Percentiles rank a stretch among this genome's conserved stretches.
These are phyloP conservation scores for Nannochloropsis granulata DNA, from an alignment of 108 stramenopile species.

Conservation along the genomic window DNA sequence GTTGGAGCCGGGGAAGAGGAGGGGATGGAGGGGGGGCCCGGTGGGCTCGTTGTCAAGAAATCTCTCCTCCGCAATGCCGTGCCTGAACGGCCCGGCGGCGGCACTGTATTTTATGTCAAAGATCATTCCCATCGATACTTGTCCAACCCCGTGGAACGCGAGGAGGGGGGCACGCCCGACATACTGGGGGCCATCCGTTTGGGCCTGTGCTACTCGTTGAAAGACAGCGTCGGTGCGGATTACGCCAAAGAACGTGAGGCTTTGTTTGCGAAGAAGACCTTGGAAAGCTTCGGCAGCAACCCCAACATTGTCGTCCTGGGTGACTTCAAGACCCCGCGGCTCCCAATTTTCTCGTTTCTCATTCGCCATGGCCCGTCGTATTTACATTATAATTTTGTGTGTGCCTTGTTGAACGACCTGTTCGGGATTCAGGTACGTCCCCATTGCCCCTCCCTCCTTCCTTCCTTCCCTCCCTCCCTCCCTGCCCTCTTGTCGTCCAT, in stretches of 20 bases:
- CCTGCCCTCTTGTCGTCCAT: not conserved
- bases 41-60: constrained; percentile 35
- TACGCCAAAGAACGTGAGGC: constrained; percentile 10
- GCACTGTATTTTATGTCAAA: constrained; percentile 94
- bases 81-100: constrained; percentile 49
- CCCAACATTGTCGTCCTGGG: constrained; percentile 29
- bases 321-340: constrained; percentile 25
- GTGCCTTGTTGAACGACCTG: constrained; percentile 85
- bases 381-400: constrained; percentile 93
- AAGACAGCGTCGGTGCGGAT: constrained; percentile 23
- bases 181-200: constrained; percentile 69
- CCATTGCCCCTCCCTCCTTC: not conserved
- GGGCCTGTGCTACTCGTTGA: constrained; percentile 64
- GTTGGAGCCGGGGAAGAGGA: no score
- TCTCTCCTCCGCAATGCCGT: constrained; percentile 9
- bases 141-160: constrained; percentile 81
- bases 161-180: constrained; percentile 96
- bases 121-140: constrained; percentile 69
- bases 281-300: not conserved
- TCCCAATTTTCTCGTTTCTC: constrained; percentile 63
- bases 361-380: constrained; percentile 37
- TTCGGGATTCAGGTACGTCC: constrained; percentile 77
- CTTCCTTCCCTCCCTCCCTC: not conserved
- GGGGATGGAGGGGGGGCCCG: not conserved
- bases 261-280: constrained; percentile 2